Conservation (phyloP, 2,329 filamentous ascomycete genomes). For the Leptodontidium sp. region DNA sequence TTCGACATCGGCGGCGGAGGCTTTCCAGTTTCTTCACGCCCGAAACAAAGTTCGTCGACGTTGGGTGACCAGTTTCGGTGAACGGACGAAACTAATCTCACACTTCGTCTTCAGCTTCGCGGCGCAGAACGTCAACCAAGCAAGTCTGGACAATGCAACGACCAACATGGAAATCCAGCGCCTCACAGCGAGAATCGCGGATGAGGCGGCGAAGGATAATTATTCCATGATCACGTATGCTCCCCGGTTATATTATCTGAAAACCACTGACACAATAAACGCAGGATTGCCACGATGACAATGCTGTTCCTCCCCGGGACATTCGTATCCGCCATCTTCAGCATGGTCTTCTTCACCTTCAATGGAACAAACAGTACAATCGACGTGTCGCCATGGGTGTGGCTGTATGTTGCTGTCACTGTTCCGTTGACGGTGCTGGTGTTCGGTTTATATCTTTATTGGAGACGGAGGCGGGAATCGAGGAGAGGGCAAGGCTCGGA, state of each 20-base stretch:
- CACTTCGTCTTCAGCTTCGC: neutral
- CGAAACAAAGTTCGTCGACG: neutral
- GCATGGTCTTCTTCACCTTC: neutral
- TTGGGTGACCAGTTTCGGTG: neutral
- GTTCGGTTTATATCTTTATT: neutral
- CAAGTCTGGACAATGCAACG: neutral
- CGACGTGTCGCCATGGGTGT: neutral
- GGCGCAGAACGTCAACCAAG: constrained; percentile 1
- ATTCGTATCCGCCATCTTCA: neutral
- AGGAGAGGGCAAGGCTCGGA: neutral
- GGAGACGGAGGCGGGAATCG: neutral
- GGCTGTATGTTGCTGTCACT: neutral
- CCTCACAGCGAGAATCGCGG: neutral
- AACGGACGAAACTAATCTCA: neutral
- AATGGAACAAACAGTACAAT: neutral
- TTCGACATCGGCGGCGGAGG: neutral
- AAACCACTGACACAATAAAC: neutral
- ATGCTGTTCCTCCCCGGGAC: neutral
- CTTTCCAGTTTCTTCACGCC: neutral
- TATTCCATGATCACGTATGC: neutral
- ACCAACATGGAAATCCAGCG: neutral
- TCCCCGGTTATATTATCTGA: neutral
- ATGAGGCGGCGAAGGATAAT: neutral
- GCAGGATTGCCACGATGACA: neutral
- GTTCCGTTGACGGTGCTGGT: neutral